Percentiles rank a stretch among this genome's conserved stretches.
phyloP scores from a whole-genome alignment of 2,329 filamentous ascomycete genomes.

The Akanthomyces muscarius region DNA sequence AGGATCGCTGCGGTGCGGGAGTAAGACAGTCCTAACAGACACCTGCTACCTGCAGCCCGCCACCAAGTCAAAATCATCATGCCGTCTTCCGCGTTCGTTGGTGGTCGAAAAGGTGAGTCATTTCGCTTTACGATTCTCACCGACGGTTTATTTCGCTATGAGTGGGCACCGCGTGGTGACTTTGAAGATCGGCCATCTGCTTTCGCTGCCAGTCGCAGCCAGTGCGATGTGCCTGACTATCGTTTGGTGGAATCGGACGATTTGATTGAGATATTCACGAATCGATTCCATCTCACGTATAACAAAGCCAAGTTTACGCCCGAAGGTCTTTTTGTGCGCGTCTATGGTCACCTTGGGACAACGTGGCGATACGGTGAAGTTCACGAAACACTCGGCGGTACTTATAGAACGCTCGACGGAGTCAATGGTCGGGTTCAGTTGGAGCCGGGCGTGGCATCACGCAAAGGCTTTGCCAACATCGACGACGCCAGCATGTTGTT shows the following conservation, averaged over 20 bases:
- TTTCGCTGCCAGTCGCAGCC: constrained; percentile 52
- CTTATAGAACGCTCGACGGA: constrained; percentile 46
- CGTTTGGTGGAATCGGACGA: constrained; percentile 42
- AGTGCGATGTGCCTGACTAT: constrained; percentile 42
- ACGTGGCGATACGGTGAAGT: constrained; percentile 51
- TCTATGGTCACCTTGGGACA: constrained; percentile 18
- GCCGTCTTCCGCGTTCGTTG: constrained; percentile 15
- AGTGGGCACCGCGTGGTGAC: constrained; percentile 55
- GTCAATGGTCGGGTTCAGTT: constrained; percentile 45
- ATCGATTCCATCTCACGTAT: constrained; percentile 53
- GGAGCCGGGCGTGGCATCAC: constrained; percentile 48
- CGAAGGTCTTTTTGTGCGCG: constrained; percentile 43
- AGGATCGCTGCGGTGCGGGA: too few species aligned
- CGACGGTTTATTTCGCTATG: constrained; percentile 54
- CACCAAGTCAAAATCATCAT: not conserved
- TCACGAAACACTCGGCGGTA: constrained; percentile 40
- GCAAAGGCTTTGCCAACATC: constrained; percentile 46
- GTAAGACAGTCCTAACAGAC: not conserved
- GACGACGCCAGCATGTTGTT: constrained; percentile 58
- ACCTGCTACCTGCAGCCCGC: not conserved
- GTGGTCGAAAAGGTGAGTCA: constrained; percentile 25
- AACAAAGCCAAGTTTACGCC: constrained; percentile 53
- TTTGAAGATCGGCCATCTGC: constrained; percentile 62
- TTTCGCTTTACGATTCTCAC: constrained; percentile 59
- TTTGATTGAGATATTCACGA: constrained; percentile 52